phyloP scores from a whole-genome alignment of 805 yeast species.

The Monosporozyma yasuniensis region DNA sequence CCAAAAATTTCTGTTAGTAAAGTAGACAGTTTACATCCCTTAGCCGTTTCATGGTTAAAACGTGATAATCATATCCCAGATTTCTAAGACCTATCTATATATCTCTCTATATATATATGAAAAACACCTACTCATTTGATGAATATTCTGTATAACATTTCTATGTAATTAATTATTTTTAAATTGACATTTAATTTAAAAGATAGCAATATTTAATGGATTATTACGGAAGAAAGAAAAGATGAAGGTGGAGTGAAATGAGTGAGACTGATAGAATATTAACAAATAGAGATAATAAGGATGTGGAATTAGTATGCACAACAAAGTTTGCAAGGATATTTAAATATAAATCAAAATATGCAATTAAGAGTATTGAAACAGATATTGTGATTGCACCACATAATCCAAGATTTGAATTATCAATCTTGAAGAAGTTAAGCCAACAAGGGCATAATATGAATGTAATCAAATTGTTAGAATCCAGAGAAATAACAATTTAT shows the following conservation, averaged over 20 bases:
- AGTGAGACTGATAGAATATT: too few relatives aligned
- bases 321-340: slow-evolving; percentile 23
- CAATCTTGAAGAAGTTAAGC: slow-evolving; percentile 13
- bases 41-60: slow-evolving; percentile 59
- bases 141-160: too few relatives aligned
- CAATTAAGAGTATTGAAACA: slow-evolving; percentile 17
- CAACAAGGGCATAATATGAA: slow-evolving; percentile 1
- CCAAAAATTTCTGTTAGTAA: slow-evolving; percentile 15
- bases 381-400: slow-evolving; percentile 25
- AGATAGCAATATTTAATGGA: too few relatives aligned
- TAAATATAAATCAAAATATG: slow-evolving; percentile 8
- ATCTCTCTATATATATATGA: not conserved
- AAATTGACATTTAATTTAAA: too few relatives aligned
- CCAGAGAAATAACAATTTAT: not conserved
- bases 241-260: not conserved
- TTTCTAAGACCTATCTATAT: not conserved
- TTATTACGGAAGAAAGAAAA: too few relatives aligned
- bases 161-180: too few relatives aligned
- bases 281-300: not conserved
- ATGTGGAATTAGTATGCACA: slow-evolving; percentile 9
- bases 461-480: slow-evolving; percentile 15
- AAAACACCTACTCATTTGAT: too few relatives aligned
- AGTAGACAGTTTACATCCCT: slow-evolving; percentile 55
- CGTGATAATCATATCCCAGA: slow-evolving; percentile 11
- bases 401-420: slow-evolving; percentile 19